Conservation (phyloP, 169 alveolate species). For the Cyclospora cayetanensis region DNA sequence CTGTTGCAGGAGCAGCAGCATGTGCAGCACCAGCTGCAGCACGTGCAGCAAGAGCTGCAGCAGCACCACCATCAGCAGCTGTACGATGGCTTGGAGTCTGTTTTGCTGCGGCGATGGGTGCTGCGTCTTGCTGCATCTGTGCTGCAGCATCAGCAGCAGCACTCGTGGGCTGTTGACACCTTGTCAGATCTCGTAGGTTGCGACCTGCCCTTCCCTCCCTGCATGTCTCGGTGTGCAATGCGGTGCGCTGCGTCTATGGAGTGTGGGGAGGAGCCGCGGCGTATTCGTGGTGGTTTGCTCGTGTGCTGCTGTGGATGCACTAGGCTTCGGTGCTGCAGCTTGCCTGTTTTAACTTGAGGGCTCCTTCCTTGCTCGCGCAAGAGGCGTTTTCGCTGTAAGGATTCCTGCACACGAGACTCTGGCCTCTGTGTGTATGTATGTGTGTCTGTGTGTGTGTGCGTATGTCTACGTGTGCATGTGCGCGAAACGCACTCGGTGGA, state of each 20-base stretch:
- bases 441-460: neutral
- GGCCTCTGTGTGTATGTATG: neutral
- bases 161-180: neutral
- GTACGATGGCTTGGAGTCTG: neutral
- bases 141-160: conserved; percentile 62
- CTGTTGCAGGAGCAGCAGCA: conserved; percentile 45
- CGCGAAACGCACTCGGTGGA: too few relatives aligned
- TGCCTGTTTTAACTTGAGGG: conserved; percentile 13
- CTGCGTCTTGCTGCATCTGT: conserved; percentile 45
- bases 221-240: neutral
- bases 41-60: conserved; percentile 38
- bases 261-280: too few relatives aligned
- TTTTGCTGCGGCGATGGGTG: conserved; percentile 45
- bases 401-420: too few relatives aligned
- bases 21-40: conserved; percentile 36
- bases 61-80: conserved; percentile 39
- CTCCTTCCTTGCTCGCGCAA: neutral
- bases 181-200: neutral
- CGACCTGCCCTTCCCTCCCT: neutral
- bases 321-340: conserved; percentile 48
- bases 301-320: neutral
- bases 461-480: too few relatives aligned
- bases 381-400: conserved; percentile 39
- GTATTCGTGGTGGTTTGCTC: neutral
- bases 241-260: too few relatives aligned